Base-by-base conservation (phyloP, 371 early-diverging fungal species). In the Mortierella sp. region DNA sequence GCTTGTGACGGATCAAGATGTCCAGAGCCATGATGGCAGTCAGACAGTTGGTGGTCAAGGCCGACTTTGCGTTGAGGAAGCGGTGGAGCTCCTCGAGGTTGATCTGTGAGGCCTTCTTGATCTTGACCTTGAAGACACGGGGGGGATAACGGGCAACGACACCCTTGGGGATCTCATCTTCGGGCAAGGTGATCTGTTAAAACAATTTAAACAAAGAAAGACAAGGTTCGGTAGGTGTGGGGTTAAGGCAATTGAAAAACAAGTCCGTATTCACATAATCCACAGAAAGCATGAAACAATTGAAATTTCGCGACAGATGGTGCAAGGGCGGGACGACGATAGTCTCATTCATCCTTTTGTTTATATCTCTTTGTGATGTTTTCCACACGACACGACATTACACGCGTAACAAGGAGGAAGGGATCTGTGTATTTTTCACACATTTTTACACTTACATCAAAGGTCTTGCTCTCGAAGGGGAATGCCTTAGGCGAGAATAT, bases 1-100 rank as follows among this genome's bases (percentile, higher is more conserved):
- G 94, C 3, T 92, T 87, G 65, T 96, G 93, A 41, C 95, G 92
- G 43, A 97, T 90, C 0, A 96, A 80, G 39, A 95, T 89, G 70
- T 97, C 97, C 43, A 97, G 82, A 0, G 94, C 95, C 86, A 89
- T 91, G 64, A 96, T 91, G n/a, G 94, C 93, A 61, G 89, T 86
- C 63, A 88, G 73, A 22, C 83, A 85, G 66, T 88, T 88, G 71
- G 86, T 71, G 6, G 87, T 88, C 45, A 83, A 53, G 31, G 79
- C 65, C 10, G 80, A 40, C 71, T 85, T 79, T 19, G 90, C 90
- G 9, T 80, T 67, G 19, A 92, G 69, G 80, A 88, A 93, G 14
- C 85, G 88, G 29, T 79, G 86, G 16, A 94, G 78, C 44, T 88
- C 88, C 47, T 86, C 86, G 79, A 93, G 87, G 73, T 89, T 86